These are phyloP conservation scores for Clarireedia monteithiana DNA, from an alignment of 2,329 filamentous ascomycete genomes.

Conservation along the genomic window DNA sequence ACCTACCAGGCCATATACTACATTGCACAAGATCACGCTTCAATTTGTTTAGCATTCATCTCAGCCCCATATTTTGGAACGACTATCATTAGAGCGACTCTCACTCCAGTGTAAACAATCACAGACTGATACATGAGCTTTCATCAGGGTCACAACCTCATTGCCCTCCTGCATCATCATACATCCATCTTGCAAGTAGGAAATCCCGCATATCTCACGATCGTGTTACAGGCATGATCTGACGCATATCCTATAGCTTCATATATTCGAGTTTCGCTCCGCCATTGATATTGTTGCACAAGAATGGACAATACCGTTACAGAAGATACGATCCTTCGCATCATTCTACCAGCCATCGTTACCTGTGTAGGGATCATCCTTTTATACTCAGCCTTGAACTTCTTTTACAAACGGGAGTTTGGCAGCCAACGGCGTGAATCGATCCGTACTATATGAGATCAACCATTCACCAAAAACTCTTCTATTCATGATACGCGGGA, in stretches of 20 bases:
- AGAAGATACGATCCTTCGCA: constrained; percentile 6
- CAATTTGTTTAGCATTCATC: neutral
- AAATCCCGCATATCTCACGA: neutral
- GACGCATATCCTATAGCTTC: neutral
- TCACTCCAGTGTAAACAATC: neutral
- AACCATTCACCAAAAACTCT: neutral
- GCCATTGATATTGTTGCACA: neutral
- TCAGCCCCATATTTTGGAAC: neutral
- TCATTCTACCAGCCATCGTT: constrained; percentile 5
- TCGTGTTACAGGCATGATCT: neutral
- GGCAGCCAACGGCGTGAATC: constrained; percentile 7
- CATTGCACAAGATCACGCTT: neutral
- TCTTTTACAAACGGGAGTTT: constrained; percentile 9
- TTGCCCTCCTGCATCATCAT: neutral
- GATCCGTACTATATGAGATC: neutral
- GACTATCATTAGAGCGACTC: neutral
- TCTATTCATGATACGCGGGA: neutral
- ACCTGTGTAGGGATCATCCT: constrained; percentile 6
- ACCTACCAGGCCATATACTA: constrained; percentile 1
- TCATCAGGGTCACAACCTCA: neutral
- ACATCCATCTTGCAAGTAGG: neutral
- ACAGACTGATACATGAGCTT: neutral
- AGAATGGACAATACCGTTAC: constrained; percentile 3
- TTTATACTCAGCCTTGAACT: constrained; percentile 4
- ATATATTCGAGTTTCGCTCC: neutral